phyloP scores from a whole-genome alignment of 2,329 filamentous ascomycete genomes.

The Pestalotiopsis sp. region DNA sequence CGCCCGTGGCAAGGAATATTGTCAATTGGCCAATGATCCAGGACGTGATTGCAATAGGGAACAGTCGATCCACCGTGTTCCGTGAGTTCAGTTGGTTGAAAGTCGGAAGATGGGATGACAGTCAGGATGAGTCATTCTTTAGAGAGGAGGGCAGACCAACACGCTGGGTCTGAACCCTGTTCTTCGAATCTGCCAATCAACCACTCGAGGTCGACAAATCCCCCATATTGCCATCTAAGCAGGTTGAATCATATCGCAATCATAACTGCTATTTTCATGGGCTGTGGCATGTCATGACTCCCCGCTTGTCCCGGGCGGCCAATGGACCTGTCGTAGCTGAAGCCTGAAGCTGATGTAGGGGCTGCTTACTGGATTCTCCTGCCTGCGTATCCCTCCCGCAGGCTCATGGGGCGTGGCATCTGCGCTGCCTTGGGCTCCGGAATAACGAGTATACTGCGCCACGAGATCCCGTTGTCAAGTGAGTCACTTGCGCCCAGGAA shows the following conservation, averaged over 20 bases:
- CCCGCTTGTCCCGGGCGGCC: neutral
- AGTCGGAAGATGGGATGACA: neutral
- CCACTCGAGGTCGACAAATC: neutral
- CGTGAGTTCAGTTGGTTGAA: neutral
- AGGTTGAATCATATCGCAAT: neutral
- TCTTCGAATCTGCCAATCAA: neutral
- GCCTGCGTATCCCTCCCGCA: slow-evolving; percentile 16
- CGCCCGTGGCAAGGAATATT: neutral
- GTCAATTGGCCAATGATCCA: neutral
- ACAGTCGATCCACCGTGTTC: neutral
- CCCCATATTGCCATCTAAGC: neutral
- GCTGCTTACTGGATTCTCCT: slow-evolving; percentile 1
- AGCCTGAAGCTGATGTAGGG: neutral
- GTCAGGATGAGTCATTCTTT: neutral
- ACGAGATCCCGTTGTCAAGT: neutral
- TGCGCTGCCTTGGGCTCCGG: neutral
- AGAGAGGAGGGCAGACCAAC: neutral
- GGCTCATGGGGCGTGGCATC: neutral
- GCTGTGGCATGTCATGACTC: neutral
- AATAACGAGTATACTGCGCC: neutral
- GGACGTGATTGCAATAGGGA: neutral
- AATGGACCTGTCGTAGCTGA: neutral
- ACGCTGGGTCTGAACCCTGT: neutral
- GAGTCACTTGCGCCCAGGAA: neutral
- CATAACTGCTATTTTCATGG: neutral